Percentiles rank a stretch among this genome's conserved stretches.
These are phyloP conservation scores for Pezicula neosporulosa DNA, from an alignment of 2,329 filamentous ascomycete species.

Conservation along the genomic window DNA sequence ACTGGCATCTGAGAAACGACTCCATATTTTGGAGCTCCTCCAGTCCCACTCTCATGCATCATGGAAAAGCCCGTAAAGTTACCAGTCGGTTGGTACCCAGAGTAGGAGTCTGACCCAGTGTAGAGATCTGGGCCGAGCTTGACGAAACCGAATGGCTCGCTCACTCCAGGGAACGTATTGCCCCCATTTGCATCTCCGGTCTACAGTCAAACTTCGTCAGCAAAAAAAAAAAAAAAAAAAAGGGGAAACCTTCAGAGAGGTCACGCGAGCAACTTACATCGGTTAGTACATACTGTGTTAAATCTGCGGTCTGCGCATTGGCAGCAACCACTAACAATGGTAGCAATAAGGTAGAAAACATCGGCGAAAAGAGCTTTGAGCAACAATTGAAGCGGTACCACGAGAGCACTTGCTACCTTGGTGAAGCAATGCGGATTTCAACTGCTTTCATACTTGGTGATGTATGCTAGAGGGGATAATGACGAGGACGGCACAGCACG, in stretches of 20 bases:
- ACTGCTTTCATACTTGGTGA: too few species aligned
- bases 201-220: background rate
- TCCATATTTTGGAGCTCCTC: conserved; percentile 68
- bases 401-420: too few species aligned
- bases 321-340: background rate
- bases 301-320: background rate
- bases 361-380: too few species aligned
- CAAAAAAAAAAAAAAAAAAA: too few species aligned
- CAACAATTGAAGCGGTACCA: too few species aligned
- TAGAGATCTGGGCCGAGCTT: conserved; percentile 40
- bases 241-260: too few species aligned
- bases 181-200: conserved; percentile 38
- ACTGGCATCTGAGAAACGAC: conserved; percentile 59
- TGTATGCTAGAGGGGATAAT: too few species aligned
- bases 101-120: conserved; percentile 47
- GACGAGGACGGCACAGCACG: too few species aligned
- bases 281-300: background rate
- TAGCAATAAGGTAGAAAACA: background rate
- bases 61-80: conserved; percentile 58
- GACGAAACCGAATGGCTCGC: conserved; percentile 40
- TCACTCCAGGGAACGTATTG: conserved; percentile 40
- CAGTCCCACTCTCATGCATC: conserved; percentile 65
- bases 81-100: conserved; percentile 46
- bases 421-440: too few species aligned
- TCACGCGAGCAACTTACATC: background rate